These are phyloP conservation scores for Letharia lupina DNA, from an alignment of 495 filamentous ascomycete species.

Conservation along the genomic window DNA sequence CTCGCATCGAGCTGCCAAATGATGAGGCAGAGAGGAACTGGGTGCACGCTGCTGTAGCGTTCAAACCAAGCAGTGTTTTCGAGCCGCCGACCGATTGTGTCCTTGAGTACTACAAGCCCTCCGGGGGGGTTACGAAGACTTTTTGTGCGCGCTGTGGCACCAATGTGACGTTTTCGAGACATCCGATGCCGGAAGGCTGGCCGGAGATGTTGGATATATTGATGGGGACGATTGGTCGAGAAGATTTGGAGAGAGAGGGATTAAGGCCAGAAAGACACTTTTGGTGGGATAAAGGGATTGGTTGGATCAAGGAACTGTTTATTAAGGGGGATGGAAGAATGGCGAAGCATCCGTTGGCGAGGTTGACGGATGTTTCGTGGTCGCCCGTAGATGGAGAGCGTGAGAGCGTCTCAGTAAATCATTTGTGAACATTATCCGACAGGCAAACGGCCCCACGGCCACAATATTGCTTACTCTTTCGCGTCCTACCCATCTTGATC, in stretches of 20 bases:
- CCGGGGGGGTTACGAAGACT: constrained; percentile 8
- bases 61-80: constrained; percentile 2
- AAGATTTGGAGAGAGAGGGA: constrained; percentile 15
- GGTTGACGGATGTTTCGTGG: too few species aligned
- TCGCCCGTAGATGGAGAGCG: too few species aligned
- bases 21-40: neutral
- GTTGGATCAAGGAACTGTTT: constrained; percentile 19
- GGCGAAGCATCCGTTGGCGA: neutral
- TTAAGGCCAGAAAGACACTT: constrained; percentile 21
- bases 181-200: constrained; percentile 4
- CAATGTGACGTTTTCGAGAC: constrained; percentile 16
- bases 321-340: constrained; percentile 12
- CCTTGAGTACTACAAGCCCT: constrained; percentile 16
- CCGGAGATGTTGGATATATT: constrained; percentile 20
- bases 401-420: too few species aligned
- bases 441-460: too few species aligned
- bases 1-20: neutral
- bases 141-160: constrained; percentile 28
- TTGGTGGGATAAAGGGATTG: constrained; percentile 21
- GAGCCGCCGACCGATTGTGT: neutral
- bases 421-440: too few species aligned
- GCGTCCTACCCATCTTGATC: too few species aligned
- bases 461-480: too few species aligned
- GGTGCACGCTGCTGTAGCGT: neutral
- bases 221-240: constrained; percentile 22